Percentiles rank a stretch among this genome's conserved stretches.
These are phyloP conservation scores for Cryphonectria radicalis DNA, from an alignment of 2,329 filamentous ascomycete genomes.

Conservation along the genomic window DNA sequence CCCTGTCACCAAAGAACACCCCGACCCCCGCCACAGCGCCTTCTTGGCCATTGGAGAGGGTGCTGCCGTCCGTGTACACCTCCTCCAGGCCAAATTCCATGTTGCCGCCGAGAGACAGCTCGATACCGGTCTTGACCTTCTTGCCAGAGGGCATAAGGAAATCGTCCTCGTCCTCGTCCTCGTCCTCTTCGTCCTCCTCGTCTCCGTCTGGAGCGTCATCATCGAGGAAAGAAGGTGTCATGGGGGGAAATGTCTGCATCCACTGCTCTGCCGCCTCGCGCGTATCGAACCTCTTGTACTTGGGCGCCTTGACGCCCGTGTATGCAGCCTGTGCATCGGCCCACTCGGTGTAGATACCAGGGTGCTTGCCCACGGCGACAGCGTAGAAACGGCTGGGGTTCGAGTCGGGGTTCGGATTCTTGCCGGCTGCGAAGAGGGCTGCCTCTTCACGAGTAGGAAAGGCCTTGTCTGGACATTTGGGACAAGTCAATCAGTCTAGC, in stretches of 20 bases:
- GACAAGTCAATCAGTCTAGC: conserved; percentile 1
- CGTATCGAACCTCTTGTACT: conserved; percentile 71
- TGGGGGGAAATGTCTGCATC: conserved; percentile 58
- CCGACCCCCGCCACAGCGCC: conserved; percentile 65
- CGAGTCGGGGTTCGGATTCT: conserved; percentile 47
- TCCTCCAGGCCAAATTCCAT: conserved; percentile 41
- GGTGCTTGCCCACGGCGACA: conserved; percentile 60
- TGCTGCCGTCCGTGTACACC: conserved; percentile 69
- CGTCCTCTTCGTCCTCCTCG: conserved; percentile 35
- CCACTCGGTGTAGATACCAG: conserved; percentile 69
- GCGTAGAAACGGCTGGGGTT: conserved; percentile 60
- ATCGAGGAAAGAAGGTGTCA: conserved; percentile 35
- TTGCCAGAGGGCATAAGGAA: conserved; percentile 38
- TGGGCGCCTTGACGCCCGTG: conserved; percentile 70
- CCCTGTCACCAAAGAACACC: conserved; percentile 63
- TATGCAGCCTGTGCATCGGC: conserved; percentile 73
- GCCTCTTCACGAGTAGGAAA: conserved; percentile 77
- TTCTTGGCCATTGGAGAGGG: conserved; percentile 59
- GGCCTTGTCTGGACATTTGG: conserved; percentile 68
- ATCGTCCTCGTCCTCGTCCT: conserved; percentile 36
- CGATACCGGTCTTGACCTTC: conserved; percentile 37
- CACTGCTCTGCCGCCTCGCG: conserved; percentile 77
- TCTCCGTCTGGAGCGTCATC: conserved; percentile 30
- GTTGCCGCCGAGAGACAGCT: conserved; percentile 21
- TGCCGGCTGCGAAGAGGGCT: conserved; percentile 73